Conservation (phyloP, 768 basidiomycete genomes). For the Suillus occidentalis region DNA sequence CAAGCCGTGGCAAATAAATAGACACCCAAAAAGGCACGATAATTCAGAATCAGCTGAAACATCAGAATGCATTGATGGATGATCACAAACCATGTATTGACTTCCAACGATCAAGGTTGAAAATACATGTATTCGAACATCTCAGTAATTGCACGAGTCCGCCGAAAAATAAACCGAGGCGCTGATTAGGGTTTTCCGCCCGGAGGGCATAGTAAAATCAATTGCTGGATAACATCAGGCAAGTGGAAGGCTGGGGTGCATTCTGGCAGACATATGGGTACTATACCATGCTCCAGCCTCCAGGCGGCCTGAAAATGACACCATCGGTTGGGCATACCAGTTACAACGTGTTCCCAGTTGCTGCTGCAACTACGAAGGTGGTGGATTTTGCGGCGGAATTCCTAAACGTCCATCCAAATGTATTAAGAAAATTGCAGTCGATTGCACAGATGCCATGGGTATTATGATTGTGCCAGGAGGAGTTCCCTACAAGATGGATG, state of each 20-base stretch:
- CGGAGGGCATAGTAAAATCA: not conserved
- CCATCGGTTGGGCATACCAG: constrained; percentile 59
- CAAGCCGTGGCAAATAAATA: not conserved
- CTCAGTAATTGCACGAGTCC: not conserved
- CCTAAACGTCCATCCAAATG: constrained; percentile 72
- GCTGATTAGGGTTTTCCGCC: not conserved
- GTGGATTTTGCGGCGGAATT: constrained; percentile 50
- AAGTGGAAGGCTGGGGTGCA: constrained; percentile 49
- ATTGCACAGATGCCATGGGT: constrained; percentile 39
- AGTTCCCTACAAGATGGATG: constrained; percentile 46
- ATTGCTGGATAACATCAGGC: constrained; percentile 23
- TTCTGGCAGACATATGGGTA: constrained; percentile 57
- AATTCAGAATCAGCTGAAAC: not conserved
- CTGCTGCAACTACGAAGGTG: constrained; percentile 59
- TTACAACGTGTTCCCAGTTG: constrained; percentile 63
- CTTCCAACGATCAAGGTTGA: not conserved
- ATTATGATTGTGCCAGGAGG: constrained; percentile 40
- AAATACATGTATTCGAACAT: not conserved
- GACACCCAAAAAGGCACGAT: not conserved
- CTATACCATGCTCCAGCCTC: constrained; percentile 52
- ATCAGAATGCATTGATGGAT: not conserved
- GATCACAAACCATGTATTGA: not conserved
- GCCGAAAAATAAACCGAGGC: not conserved
- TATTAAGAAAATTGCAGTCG: constrained; percentile 45
- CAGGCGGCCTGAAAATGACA: constrained; percentile 50